These are phyloP conservation scores for Spatholobus suberectus DNA, from an alignment of 306 rosid species.

Conservation along the genomic window DNA sequence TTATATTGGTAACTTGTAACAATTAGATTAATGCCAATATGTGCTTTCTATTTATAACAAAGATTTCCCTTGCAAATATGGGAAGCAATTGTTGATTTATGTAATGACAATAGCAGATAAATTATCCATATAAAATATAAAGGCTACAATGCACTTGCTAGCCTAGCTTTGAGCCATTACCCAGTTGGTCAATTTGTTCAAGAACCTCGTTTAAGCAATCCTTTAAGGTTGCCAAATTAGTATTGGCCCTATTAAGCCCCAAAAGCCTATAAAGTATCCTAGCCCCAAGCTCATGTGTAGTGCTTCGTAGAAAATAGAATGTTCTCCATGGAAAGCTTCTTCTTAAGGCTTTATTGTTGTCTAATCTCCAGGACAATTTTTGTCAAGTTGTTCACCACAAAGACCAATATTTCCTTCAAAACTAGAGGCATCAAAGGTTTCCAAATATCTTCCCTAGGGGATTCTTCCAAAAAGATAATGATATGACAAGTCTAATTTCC, in stretches of 20 bases:
- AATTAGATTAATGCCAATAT: no score
- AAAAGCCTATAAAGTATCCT: background rate
- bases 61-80: no score
- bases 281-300: slow-evolving; percentile 19
- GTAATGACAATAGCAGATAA: no score
- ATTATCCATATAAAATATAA: no score
- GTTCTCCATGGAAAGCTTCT: background rate
- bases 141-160: background rate
- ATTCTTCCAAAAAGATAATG: background rate
- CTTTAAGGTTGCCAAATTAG: slow-evolving; percentile 7
- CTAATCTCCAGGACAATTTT: background rate
- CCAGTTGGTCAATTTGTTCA: background rate
- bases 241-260: slow-evolving; percentile 1
- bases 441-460: background rate
- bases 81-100: no score
- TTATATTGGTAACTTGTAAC: no score
- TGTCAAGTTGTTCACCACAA: slow-evolving; percentile 16
- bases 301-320: slow-evolving; percentile 7
- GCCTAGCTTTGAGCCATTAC: background rate
- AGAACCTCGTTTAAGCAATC: background rate
- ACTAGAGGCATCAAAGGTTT: background rate
- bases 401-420: slow-evolving; percentile 27
- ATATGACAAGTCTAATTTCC: background rate
- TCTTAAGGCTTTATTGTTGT: background rate
- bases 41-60: no score